Evolutionary conservation across 345 rosid species (phyloP).

Genomic region (Melaleuca alternifolia): DNA sequence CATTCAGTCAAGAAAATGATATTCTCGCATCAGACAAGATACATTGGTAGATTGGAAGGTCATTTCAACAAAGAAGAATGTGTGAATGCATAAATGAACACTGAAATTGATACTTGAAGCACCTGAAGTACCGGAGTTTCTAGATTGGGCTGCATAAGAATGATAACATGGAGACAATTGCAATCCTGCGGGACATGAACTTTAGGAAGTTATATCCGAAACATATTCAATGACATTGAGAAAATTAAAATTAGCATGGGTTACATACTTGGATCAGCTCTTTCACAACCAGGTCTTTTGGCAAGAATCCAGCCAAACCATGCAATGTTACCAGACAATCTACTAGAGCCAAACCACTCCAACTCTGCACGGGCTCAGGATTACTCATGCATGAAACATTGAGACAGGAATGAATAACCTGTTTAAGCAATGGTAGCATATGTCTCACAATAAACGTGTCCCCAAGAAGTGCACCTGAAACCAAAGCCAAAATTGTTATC

Average conservation of each 20-base stretch:
- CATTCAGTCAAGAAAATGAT: neutral
- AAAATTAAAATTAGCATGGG: neutral
- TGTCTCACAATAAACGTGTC: constrained; percentile 60
- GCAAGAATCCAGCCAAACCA: constrained; percentile 58
- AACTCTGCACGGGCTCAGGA: constrained; percentile 82
- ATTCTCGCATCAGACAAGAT: neutral
- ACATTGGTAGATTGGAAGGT: neutral
- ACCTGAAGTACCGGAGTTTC: constrained; percentile 81
- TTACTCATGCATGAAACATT: constrained; percentile 46
- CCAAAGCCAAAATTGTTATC: neutral
- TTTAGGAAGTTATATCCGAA: constrained; percentile 1
- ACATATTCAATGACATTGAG: neutral
- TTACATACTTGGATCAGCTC: constrained; percentile 67
- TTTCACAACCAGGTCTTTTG: constrained; percentile 58
- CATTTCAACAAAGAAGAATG: neutral
- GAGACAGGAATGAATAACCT: constrained; percentile 54
- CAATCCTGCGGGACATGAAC: constrained; percentile 42
- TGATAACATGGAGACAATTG: constrained; percentile 52
- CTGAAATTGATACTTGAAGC: constrained; percentile 3
- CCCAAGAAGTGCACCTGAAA: constrained; percentile 81
- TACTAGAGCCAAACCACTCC: constrained; percentile 68
- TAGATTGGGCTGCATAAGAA: constrained; percentile 59
- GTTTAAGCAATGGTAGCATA: constrained; percentile 83
- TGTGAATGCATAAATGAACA: neutral
- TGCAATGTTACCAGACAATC: constrained; percentile 77